Evolutionary conservation across 257 asterid genomes (phyloP), one percentile per base, ranked within the genome.

Genomic region (Buddleja alternifolia): DNA sequence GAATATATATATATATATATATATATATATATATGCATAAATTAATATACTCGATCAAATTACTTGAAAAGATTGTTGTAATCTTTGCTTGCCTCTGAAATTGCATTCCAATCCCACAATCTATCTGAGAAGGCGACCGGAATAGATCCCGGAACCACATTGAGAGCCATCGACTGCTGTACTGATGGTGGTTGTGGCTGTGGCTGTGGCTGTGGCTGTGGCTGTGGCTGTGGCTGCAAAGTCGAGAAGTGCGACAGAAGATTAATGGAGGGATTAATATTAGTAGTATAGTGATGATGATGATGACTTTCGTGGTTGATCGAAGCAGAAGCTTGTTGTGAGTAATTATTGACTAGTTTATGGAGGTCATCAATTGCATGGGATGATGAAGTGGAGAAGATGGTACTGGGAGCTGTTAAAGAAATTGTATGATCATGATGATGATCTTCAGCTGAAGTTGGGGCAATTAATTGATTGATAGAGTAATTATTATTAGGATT

Each of bases 61-160:
- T 75, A 82, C 85, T 82, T 85, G 81, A 85, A 80, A 8, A 71
- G 74, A 55, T 73, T 73, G 72, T 54, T 40, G 69, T 57, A 80
- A 36, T 82, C 87, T 50, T 80, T 84, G 67, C 72, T 58, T n/a
- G 73, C 75, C 29, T 82, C 85, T 34, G 77, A 24, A 9, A 78
- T 60, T 14, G 77, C 80, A 71, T 39, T 88, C 98, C 98, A 93
- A 41, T 90, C 98, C 98, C 98, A 93, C 78, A 90, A 58, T 61
- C 90, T 80, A 36, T 87, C 95, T 0, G 88, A 37, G 55, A 79
- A 84, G 23, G 76, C 73, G 4, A 74, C 78, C 64, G 65, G 91
- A 64, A 72, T 39, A 8, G 90, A 29, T 3, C 81, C 83, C 29
- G 84, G 70, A 0, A 48, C 81, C 0, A 70, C 56, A 48, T 73